phyloP scores from a whole-genome alignment of 2,329 filamentous ascomycete species.

The Tolypocladium nubicola region DNA sequence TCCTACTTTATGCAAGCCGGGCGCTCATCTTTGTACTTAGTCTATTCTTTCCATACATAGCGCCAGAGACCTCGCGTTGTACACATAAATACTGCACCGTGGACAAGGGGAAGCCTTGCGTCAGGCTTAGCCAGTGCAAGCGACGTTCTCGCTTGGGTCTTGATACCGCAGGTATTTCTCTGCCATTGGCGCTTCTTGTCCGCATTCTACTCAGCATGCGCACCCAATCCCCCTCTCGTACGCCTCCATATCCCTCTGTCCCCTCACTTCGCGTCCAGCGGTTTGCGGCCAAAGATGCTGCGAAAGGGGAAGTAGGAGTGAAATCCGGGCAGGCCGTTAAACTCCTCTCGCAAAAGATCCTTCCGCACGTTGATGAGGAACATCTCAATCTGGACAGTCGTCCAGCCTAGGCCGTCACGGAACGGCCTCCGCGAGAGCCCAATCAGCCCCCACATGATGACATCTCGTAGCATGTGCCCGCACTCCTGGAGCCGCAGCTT shows the following conservation, averaged over 20 bases:
- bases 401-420: slow-evolving; percentile 29
- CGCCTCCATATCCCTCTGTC: not conserved
- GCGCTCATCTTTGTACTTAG: no score
- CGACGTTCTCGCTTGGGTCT: not conserved
- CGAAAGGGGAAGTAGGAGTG: slow-evolving; percentile 31
- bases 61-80: no score
- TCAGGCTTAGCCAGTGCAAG: not conserved
- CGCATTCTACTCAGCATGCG: not conserved
- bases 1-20: not conserved
- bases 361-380: slow-evolving; percentile 31
- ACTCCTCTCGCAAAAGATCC: slow-evolving; percentile 18
- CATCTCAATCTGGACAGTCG: slow-evolving; percentile 29
- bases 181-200: not conserved
- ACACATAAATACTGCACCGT: no score
- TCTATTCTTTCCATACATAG: no score
- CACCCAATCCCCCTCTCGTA: not conserved
- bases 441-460: slow-evolving; percentile 27
- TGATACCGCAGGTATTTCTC: no score
- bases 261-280: slow-evolving; percentile 7
- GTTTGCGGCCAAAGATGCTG: slow-evolving; percentile 27
- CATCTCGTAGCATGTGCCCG: slow-evolving; percentile 33
- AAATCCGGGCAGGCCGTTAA: slow-evolving; percentile 19
- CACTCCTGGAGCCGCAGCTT: slow-evolving; percentile 30
- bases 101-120: not conserved
- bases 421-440: slow-evolving; percentile 27